A percentile compares a stretch with the other conserved stretches of the same genome.
phyloP scores from a whole-genome alignment of 2,329 filamentous ascomycete species.

The Penicillium thymicola region DNA sequence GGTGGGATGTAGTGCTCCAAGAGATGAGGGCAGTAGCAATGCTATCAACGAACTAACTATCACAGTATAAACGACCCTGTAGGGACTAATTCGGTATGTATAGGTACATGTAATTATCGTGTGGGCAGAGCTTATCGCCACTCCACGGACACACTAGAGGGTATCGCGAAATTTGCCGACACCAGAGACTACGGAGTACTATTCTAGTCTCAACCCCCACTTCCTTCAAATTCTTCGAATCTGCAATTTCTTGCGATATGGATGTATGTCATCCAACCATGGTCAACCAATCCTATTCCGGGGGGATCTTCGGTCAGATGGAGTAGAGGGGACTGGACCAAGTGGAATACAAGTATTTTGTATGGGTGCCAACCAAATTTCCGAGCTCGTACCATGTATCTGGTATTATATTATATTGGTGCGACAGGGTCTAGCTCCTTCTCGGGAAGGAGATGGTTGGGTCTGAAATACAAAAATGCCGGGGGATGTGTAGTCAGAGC shows the following conservation, averaged over 20 bases:
- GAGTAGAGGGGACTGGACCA: slow-evolving; percentile 13
- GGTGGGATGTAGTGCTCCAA: no score
- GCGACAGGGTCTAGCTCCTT: neutral
- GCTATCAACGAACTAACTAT: no score
- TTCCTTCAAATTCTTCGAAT: neutral
- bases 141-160: neutral
- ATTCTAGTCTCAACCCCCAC: neutral
- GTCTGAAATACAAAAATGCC: slow-evolving; percentile 5
- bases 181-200: neutral
- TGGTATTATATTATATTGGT: neutral
- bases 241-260: neutral
- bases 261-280: neutral
- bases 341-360: neutral
- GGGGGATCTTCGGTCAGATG: slow-evolving; percentile 11
- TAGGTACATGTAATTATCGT: neutral
- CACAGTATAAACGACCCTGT: no score
- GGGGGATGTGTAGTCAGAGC: neutral
- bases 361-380: slow-evolving; percentile 7
- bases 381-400: slow-evolving; percentile 3
- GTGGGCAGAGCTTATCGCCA: neutral
- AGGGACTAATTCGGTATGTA: no score
- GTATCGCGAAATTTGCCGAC: neutral
- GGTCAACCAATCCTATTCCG: slow-evolving; percentile 6
- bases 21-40: no score
- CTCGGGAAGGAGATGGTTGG: neutral